A percentile compares a stretch with the other conserved stretches of the same genome.
These are phyloP conservation scores for Lepidium aucheri DNA, from an alignment of 345 rosid species.

Conservation along the genomic window DNA sequence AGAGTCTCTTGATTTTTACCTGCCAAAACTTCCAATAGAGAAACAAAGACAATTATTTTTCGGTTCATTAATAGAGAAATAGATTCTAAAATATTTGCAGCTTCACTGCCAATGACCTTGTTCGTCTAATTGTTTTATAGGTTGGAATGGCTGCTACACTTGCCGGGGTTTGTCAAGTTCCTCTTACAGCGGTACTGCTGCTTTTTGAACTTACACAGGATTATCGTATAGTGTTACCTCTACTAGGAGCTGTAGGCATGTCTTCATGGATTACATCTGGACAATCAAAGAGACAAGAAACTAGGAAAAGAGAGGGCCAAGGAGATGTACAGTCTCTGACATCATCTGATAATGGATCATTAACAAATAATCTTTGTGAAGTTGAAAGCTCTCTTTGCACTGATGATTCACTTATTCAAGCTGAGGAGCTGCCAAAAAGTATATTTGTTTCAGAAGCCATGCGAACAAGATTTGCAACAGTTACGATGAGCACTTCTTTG, in stretches of 20 bases:
- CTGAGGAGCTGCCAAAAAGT: constrained; percentile 37
- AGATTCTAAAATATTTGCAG: background rate
- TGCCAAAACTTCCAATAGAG: background rate
- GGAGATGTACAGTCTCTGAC: constrained; percentile 24
- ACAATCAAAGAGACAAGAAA: constrained; percentile 49
- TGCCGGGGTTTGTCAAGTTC: constrained; percentile 97
- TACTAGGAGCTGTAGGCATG: constrained; percentile 84
- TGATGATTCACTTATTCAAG: constrained; percentile 34
- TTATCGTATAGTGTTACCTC: constrained; percentile 80
- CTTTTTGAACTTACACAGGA: constrained; percentile 93
- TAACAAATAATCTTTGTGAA: constrained; percentile 58
- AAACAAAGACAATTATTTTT: background rate
- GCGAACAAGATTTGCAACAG: constrained; percentile 74
- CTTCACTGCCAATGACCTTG: constrained; percentile 1
- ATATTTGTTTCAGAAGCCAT: constrained; percentile 77
- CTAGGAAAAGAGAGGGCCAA: constrained; percentile 23
- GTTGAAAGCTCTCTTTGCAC: constrained; percentile 85
- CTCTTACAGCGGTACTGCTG: constrained; percentile 83
- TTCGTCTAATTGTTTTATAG: constrained; percentile 33
- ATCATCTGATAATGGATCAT: constrained; percentile 29
- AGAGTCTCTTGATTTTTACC: background rate
- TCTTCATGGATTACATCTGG: constrained; percentile 95
- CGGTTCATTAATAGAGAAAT: background rate
- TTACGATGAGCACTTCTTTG: constrained; percentile 55
- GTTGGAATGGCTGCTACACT: constrained; percentile 99